These are phyloP conservation scores for Chytriomyces sp. DNA, from an alignment of 192 early-diverging fungal species.

Conservation along the genomic window DNA sequence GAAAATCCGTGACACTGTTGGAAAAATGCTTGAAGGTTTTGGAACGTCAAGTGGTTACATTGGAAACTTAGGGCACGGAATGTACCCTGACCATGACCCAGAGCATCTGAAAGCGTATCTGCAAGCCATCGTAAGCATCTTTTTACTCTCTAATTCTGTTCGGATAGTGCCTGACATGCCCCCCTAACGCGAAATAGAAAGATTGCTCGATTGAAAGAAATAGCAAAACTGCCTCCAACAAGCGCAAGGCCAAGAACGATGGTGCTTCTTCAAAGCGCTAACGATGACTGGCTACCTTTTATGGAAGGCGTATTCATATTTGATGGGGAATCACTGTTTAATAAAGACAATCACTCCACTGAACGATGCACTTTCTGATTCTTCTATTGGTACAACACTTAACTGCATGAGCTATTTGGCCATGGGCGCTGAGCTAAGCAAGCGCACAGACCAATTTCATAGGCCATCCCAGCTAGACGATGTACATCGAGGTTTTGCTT, in stretches of 20 bases:
- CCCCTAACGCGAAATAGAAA: conserved; percentile 16
- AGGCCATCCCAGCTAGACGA: too few relatives aligned
- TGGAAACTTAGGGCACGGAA: conserved; percentile 97
- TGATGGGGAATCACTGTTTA: too few relatives aligned
- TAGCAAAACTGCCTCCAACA: conserved; percentile 2
- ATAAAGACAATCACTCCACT: too few relatives aligned
- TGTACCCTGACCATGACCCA: conserved; percentile 78
- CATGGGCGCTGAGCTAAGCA: too few relatives aligned
- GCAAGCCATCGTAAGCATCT: conserved; percentile 52
- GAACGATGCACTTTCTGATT: too few relatives aligned
- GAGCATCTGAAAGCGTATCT: conserved; percentile 56
- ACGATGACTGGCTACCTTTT: too few relatives aligned
- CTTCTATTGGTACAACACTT: too few relatives aligned
- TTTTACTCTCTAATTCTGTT: not conserved
- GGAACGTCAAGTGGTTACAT: conserved; percentile 75
- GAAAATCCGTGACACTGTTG: conserved; percentile 72
- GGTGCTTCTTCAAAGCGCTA: conserved; percentile 2
- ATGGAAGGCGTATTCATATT: too few relatives aligned
- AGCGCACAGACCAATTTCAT: too few relatives aligned
- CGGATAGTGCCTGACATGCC: conserved; percentile 3
- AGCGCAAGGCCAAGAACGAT: conserved; percentile 14
- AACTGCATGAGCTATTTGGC: too few relatives aligned
- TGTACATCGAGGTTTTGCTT: too few relatives aligned
- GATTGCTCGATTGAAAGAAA: conserved; percentile 16
- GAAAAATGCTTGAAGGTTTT: conserved; percentile 82